Percentiles rank a stretch among this genome's conserved stretches.
Evolutionary conservation across 106 monocot species (phyloP).

Genomic region (Gastrodia elata): DNA sequence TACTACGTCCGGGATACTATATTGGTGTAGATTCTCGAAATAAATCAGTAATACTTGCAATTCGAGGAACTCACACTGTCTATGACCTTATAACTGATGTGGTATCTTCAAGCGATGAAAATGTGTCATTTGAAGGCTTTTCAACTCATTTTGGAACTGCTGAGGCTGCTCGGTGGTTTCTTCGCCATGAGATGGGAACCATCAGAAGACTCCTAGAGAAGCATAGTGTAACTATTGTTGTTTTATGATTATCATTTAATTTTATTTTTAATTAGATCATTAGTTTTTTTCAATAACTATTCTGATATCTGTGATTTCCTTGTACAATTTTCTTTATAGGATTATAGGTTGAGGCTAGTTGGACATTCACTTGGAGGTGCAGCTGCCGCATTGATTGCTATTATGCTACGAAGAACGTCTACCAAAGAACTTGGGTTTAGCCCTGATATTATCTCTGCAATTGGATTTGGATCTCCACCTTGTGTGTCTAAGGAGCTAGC

Average conservation of each 20-base stretch:
- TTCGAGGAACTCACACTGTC: slow-evolving; percentile 93
- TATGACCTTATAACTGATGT: slow-evolving; percentile 91
- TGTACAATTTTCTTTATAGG: slow-evolving; percentile 32
- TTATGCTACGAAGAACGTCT: slow-evolving; percentile 73
- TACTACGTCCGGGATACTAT: slow-evolving; percentile 92
- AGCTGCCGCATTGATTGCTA: slow-evolving; percentile 83
- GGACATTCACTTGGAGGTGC: slow-evolving; percentile 98
- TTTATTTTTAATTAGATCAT: not conserved
- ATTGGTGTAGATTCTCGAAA: slow-evolving; percentile 72
- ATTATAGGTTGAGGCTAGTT: slow-evolving; percentile 73
- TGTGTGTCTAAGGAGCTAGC: slow-evolving; percentile 78
- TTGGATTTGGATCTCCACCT: slow-evolving; percentile 92
- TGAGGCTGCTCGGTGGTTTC: slow-evolving; percentile 87
- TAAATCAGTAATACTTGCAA: slow-evolving; percentile 78
- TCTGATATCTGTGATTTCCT: slow-evolving; percentile 3
- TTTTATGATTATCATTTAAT: not conserved
- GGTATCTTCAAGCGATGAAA: slow-evolving; percentile 59
- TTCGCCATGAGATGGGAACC: slow-evolving; percentile 63
- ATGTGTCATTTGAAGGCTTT: slow-evolving; percentile 69
- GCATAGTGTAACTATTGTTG: slow-evolving; percentile 40
- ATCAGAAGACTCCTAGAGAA: slow-evolving; percentile 69
- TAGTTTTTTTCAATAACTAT: not conserved
- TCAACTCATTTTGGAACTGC: slow-evolving; percentile 89
- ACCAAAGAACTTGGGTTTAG: slow-evolving; percentile 76
- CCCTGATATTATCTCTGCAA: slow-evolving; percentile 74